Evolutionary conservation across 73 alveolate genomes (phyloP).

Genomic region (Tetrahymena thermophila): DNA sequence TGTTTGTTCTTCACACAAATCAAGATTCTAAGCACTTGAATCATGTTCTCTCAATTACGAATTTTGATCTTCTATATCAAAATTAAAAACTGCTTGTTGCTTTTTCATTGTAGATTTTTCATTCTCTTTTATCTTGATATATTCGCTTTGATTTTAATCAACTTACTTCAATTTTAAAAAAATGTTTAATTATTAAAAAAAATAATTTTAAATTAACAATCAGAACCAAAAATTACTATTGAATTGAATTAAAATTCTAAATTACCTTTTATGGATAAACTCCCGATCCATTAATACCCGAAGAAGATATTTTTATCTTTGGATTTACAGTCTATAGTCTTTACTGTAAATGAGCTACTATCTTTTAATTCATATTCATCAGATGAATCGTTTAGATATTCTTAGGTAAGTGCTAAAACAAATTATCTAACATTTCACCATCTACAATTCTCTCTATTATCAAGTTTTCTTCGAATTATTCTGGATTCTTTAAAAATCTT

Average conservation of each 20-base stretch:
- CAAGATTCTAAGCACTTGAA: neutral
- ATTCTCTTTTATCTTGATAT: neutral
- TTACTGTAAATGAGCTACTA: neutral
- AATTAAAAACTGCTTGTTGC: neutral
- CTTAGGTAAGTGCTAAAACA: neutral
- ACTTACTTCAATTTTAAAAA: neutral
- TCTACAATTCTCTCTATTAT: neutral
- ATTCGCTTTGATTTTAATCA: neutral
- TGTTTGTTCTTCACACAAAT: neutral
- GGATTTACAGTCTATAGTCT: neutral
- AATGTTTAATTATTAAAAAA: neutral
- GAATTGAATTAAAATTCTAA: too few species aligned
- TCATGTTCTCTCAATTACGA: neutral
- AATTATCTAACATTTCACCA: neutral
- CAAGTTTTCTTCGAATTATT: neutral
- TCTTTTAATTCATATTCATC: neutral
- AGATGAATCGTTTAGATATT: neutral
- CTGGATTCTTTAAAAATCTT: neutral
- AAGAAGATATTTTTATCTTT: neutral
- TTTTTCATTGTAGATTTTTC: neutral
- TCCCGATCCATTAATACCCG: neutral
- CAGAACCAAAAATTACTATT: too few species aligned
- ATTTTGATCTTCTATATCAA: neutral
- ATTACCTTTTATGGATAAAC: neutral
- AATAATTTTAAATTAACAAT: too few species aligned